phyloP scores from a whole-genome alignment of 2,329 filamentous ascomycete species.

The Arthrobotrys pseudoclavata region DNA sequence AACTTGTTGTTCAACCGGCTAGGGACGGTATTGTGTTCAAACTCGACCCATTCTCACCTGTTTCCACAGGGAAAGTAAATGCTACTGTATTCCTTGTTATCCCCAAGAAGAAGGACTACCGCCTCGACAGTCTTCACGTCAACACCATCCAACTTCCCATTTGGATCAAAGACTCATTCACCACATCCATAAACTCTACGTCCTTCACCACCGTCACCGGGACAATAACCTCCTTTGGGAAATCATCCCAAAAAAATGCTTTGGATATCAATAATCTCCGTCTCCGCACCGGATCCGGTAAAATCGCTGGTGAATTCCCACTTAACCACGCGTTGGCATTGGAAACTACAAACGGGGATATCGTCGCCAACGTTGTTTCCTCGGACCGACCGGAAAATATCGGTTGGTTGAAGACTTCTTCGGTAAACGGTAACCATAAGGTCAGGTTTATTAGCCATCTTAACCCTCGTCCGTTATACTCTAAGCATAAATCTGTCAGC shows the following conservation, averaged over 20 bases:
- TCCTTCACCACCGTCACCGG: slow-evolving; percentile 44
- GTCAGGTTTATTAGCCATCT: slow-evolving; percentile 48
- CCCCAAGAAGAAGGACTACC: slow-evolving; percentile 32
- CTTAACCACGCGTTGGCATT: slow-evolving; percentile 43
- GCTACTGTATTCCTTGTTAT: slow-evolving; percentile 48
- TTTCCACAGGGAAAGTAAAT: slow-evolving; percentile 32
- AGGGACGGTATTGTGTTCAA: slow-evolving; percentile 49
- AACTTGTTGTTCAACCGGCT: slow-evolving; percentile 19
- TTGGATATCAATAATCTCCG: slow-evolving; percentile 50
- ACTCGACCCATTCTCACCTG: slow-evolving; percentile 36
- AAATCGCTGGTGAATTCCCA: slow-evolving; percentile 50
- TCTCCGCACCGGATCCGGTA: slow-evolving; percentile 34
- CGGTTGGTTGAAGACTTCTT: slow-evolving; percentile 35
- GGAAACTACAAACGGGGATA: slow-evolving; percentile 44
- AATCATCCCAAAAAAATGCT: slow-evolving; percentile 26
- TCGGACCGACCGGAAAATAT: slow-evolving; percentile 38
- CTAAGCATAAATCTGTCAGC: slow-evolving; percentile 43
- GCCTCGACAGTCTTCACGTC: slow-evolving; percentile 23
- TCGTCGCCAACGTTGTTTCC: slow-evolving; percentile 37
- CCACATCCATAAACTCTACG: slow-evolving; percentile 26
- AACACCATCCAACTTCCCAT: slow-evolving; percentile 41
- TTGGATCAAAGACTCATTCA: slow-evolving; percentile 49
- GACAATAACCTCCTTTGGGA: slow-evolving; percentile 30
- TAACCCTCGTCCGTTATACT: slow-evolving; percentile 46
- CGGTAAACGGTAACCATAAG: slow-evolving; percentile 35